Evolutionary conservation across 78 protist genomes (phyloP).

Genomic region (Diacronema lutheri): DNA sequence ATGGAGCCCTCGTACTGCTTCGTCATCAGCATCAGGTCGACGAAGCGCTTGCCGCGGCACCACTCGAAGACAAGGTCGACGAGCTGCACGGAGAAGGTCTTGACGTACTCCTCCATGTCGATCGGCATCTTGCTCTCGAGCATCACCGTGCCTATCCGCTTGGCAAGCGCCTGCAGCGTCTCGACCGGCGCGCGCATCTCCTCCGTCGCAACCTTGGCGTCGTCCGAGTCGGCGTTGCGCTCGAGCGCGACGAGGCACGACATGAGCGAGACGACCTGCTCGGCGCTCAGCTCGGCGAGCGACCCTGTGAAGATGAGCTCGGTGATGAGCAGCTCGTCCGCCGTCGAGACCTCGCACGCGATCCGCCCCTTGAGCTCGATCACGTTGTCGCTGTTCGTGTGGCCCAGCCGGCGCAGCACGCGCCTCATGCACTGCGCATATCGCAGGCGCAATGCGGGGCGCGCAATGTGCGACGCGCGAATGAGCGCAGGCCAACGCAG

Average conservation of each 20-base stretch:
- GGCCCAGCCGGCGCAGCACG: constrained; percentile 85
- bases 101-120: constrained; percentile 71
- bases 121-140: constrained; percentile 69
- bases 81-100: constrained; percentile 61
- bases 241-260: constrained; percentile 73
- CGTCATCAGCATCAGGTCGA: constrained; percentile 74
- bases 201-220: too few species aligned
- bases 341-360: constrained; percentile 91
- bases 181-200: constrained; percentile 1
- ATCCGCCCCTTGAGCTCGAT: constrained; percentile 87
- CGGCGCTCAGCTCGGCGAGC: constrained; percentile 75
- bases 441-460: too few species aligned
- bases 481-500: too few species aligned
- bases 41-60: constrained; percentile 80
- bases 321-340: constrained; percentile 82
- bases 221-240: too few species aligned
- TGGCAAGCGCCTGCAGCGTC: constrained; percentile 69
- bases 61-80: constrained; percentile 74
- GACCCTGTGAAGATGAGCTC: constrained; percentile 89
- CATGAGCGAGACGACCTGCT: constrained; percentile 73
- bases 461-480: too few species aligned
- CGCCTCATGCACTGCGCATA: constrained; percentile 47
- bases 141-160: constrained; percentile 41
- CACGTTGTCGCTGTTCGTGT: constrained; percentile 68
- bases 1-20: constrained; percentile 88